Evolutionary conservation across 2,329 filamentous ascomycete genomes (phyloP).

Genomic region (Cordyceps cateniannulata): DNA sequence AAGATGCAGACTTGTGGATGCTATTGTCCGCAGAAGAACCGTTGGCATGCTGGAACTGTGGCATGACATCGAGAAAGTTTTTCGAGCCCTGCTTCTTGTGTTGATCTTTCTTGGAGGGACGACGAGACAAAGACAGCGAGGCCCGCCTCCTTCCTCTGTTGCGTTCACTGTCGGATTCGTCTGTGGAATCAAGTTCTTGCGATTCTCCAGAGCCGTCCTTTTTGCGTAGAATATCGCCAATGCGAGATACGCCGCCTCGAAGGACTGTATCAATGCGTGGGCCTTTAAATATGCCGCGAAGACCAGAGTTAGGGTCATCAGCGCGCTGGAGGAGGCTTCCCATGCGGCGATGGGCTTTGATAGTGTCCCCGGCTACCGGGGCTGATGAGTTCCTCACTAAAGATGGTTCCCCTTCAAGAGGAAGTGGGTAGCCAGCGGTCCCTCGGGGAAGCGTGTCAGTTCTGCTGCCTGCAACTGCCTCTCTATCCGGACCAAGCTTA

Average conservation of each 20-base stretch:
- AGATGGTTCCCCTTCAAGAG: slow-evolving; percentile 11
- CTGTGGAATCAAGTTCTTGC: slow-evolving; percentile 35
- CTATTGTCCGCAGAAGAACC: slow-evolving; percentile 18
- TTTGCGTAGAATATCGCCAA: slow-evolving; percentile 52
- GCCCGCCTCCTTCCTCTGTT: slow-evolving; percentile 32
- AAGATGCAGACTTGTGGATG: slow-evolving; percentile 15
- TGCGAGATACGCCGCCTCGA: slow-evolving; percentile 48
- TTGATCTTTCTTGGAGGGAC: slow-evolving; percentile 26
- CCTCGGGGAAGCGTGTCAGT: slow-evolving; percentile 11
- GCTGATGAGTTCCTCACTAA: slow-evolving; percentile 26
- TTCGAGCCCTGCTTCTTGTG: slow-evolving; percentile 29
- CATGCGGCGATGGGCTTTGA: slow-evolving; percentile 41
- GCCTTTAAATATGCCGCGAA: slow-evolving; percentile 70
- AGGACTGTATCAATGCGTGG: slow-evolving; percentile 68
- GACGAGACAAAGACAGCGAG: slow-evolving; percentile 30
- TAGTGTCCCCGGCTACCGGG: slow-evolving; percentile 37
- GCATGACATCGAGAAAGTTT: slow-evolving; percentile 46
- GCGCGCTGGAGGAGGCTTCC: slow-evolving; percentile 40
- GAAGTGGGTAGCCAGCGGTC: slow-evolving; percentile 15
- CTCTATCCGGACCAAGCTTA: background rate
- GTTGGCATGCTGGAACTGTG: slow-evolving; percentile 37
- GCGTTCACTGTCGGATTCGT: slow-evolving; percentile 43
- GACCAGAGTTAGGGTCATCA: slow-evolving; percentile 26
- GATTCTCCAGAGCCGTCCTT: slow-evolving; percentile 36
- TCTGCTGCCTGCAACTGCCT: background rate